Conservation (phyloP, 495 filamentous ascomycete species). For the Penicillium maclennaniae region DNA sequence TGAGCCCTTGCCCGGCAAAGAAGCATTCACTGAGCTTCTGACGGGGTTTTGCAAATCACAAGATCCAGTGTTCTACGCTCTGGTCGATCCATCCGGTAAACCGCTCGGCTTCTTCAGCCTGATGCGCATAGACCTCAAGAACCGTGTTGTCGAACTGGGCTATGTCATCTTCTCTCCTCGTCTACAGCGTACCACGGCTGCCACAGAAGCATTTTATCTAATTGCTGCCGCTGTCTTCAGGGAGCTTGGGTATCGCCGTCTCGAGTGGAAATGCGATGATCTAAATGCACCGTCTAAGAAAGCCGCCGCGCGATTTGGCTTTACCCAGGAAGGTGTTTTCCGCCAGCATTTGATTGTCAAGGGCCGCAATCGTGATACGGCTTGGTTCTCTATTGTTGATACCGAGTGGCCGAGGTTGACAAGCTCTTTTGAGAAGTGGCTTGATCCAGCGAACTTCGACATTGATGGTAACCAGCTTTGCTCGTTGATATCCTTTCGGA, state of each 20-base stretch:
- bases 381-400: slow-evolving; percentile 12
- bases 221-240: too few species aligned
- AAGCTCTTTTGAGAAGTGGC: slow-evolving; percentile 8
- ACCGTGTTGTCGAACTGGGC: slow-evolving; percentile 1
- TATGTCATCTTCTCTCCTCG: neutral
- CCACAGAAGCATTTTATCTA: too few species aligned
- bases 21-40: slow-evolving; percentile 7
- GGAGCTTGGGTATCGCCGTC: too few species aligned
- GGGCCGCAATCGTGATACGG: neutral
- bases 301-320: too few species aligned
- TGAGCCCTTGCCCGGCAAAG: slow-evolving; percentile 12
- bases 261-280: too few species aligned
- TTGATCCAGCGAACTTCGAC: slow-evolving; percentile 10
- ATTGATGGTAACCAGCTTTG: slow-evolving; percentile 3
- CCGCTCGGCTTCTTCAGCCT: slow-evolving; percentile 6
- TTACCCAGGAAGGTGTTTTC: too few species aligned
- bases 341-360: too few species aligned
- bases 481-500: slow-evolving; percentile 4
- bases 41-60: neutral
- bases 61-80: slow-evolving; percentile 10
- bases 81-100: slow-evolving; percentile 4
- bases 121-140: slow-evolving; percentile 3
- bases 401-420: slow-evolving; percentile 7
- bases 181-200: neutral
- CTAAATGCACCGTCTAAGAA: too few species aligned